Base-by-base conservation (phyloP, 805 yeast genomes). In the Lachancea waltii region DNA sequence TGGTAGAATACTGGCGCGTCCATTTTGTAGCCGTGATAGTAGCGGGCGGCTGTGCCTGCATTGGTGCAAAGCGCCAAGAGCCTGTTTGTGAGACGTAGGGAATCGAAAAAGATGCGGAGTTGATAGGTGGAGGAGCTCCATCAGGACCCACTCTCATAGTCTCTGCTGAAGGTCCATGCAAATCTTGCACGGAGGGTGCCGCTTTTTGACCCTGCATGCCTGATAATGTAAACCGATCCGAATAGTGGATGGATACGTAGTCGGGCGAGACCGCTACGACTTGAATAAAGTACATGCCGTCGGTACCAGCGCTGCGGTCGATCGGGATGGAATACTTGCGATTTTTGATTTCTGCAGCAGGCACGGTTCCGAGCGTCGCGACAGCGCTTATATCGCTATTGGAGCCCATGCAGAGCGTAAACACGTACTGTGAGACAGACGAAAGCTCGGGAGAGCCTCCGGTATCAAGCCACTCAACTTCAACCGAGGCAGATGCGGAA, bases 11-110 rank as follows among this genome's bases (percentile, higher is more conserved):
- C 45, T 75, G 65, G 51, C 79, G 71, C 5, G 79, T 58, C 79
- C 87, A 81, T 5, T 77, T 59, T 6, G 79, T 68, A 28, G 67
- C 73, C 0, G 95, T 81, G 30, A 85, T 74, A 7, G 63, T 65
- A 1, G 82, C 53, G 3, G 83, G 84, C 5, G 97, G 97, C 60
- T 85, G 95, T 31, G 67, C 56, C 63, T 89, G 97, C 95, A 85
- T 85, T 35, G 96, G 95, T 1, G 97, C 97, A 60, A 64, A 85
- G 48, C 83, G 75, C 6, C 82, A 76, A 13, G 47, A 56, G 13
- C 95, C 95, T 1, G 85, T 80, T 64, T 89, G 97, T 47, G 51
- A 47, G 4, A 81, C 71, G 61, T 87, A 90, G 2, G 95, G 73
- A 4, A 86, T 67, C 3, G 77, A 52, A 54, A 80, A 81, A 6